phyloP scores from a whole-genome alignment of 805 yeast genomes.

The Pichia deserticola region DNA sequence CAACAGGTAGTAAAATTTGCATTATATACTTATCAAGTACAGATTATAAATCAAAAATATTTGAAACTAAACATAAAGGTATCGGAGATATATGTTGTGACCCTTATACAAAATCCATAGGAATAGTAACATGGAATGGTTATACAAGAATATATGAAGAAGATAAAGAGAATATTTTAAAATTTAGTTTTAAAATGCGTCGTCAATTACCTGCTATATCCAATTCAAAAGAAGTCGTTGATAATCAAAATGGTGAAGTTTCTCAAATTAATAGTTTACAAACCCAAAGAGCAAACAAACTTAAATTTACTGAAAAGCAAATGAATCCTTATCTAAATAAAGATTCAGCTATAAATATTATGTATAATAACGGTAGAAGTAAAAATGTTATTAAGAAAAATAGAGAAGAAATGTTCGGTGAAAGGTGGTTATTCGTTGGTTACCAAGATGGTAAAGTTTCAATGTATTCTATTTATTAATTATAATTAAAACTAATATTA shows the following conservation, averaged over 20 bases:
- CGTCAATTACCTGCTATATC: constrained; percentile 22
- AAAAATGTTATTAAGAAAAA: constrained; percentile 27
- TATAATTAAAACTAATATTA: neutral
- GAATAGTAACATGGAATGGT: constrained; percentile 49
- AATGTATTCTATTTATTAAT: constrained; percentile 13
- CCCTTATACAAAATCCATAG: constrained; percentile 21
- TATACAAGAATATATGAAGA: constrained; percentile 29
- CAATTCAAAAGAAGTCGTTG: constrained; percentile 1
- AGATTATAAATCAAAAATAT: neutral
- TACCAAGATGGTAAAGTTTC: constrained; percentile 29
- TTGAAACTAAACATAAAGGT: constrained; percentile 32
- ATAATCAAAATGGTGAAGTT: constrained; percentile 9
- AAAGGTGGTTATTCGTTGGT: constrained; percentile 25
- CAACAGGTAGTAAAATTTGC: constrained; percentile 35
- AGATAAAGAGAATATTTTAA: constrained; percentile 12
- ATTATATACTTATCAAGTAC: neutral
- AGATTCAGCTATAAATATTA: neutral
- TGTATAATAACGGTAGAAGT: constrained; percentile 25
- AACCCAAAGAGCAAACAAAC: constrained; percentile 16
- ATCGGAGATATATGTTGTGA: constrained; percentile 23
- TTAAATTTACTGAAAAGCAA: constrained; percentile 20
- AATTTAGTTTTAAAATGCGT: constrained; percentile 21
- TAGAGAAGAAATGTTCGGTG: constrained; percentile 19
- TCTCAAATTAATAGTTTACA: constrained; percentile 7
- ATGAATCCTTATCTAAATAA: constrained; percentile 5